Evolutionary conservation across 2,329 filamentous ascomycete genomes (phyloP), one percentile per base, ranked within the genome.

Genomic region (Sarocladium kiliense): DNA sequence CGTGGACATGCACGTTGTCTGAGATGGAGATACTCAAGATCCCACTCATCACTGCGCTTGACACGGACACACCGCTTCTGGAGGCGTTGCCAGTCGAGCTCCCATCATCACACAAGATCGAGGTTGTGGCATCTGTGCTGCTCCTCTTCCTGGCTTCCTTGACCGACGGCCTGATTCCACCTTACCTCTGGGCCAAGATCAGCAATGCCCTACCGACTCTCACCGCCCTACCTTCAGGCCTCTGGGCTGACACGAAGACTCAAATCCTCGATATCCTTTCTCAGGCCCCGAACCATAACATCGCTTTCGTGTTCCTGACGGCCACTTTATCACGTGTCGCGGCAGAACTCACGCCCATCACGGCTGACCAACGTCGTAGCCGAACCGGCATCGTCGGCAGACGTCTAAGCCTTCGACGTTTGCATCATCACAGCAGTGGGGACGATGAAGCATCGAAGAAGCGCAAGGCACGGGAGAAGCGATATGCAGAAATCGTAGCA

Each of bases 241-340:
- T 63, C 1, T 71, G 67, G 66, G 55, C 66, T 19, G 71, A 80
- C 36, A 71, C 75, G 61, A 82, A 80, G 64, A 71, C 70, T 0
- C 65, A 71, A 2, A 68, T 94, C 1, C 81, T 96, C 4, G 92
- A 97, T 61, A 79, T 87, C 2, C 78, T 97, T 2, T 81, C 87
- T 0, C 75, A 80, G 2, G 79, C 83, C 0, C 88, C 91, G 0
- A 86, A 87, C 51, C 88, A 96, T 71, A 94, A 91, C 65, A 92
- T 96, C 55, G 88, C 88, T 0, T 96, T 97, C 64, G 88, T 96
- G 2, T 91, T 97, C 60, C 74, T 97, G 16, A 90, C 87, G 0
- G 85, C 89, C 9, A 92, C 91, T 71, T 77, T 97, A 1, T 72
- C 77, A 2, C 75, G 77, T 3, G 71, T 82, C 1, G 72, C 77